Conservation (phyloP, 1,139 yeast species). For the Debaryomycetaceae sp. region DNA sequence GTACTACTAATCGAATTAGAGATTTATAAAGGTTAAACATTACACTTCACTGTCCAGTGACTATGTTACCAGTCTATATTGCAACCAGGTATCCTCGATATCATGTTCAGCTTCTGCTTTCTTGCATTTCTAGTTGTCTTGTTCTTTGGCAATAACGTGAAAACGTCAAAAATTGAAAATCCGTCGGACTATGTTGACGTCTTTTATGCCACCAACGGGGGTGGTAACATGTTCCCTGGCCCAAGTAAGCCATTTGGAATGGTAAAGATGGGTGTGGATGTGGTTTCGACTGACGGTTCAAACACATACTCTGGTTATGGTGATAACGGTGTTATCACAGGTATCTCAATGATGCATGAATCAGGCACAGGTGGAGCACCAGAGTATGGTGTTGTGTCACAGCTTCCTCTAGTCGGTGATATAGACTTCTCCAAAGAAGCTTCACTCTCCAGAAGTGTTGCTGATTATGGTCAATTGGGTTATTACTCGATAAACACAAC, state of each 20-base stretch:
- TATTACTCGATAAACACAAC: conserved; percentile 21
- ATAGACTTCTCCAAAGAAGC: conserved; percentile 13
- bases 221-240: conserved; percentile 39
- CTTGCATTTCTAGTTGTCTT: not conserved
- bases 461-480: conserved; percentile 23
- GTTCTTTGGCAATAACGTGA: not conserved
- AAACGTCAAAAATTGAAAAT: not conserved
- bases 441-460: conserved; percentile 10
- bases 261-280: conserved; percentile 38
- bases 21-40: no score
- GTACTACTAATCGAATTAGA: no score
- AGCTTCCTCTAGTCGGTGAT: conserved; percentile 21
- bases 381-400: conserved; percentile 30
- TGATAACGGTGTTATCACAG: conserved; percentile 25
- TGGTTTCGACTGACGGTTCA: conserved; percentile 16
- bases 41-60: no score
- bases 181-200: conserved; percentile 22
- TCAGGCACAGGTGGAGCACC: conserved; percentile 42
- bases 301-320: conserved; percentile 35
- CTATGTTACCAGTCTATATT: no score
- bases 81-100: no score
- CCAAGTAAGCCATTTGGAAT: conserved; percentile 36
- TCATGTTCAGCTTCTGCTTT: not conserved
- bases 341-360: conserved; percentile 39
- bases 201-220: conserved; percentile 31